Evolutionary conservation across 768 basidiomycete genomes (phyloP).

Genomic region (Russula sp.): DNA sequence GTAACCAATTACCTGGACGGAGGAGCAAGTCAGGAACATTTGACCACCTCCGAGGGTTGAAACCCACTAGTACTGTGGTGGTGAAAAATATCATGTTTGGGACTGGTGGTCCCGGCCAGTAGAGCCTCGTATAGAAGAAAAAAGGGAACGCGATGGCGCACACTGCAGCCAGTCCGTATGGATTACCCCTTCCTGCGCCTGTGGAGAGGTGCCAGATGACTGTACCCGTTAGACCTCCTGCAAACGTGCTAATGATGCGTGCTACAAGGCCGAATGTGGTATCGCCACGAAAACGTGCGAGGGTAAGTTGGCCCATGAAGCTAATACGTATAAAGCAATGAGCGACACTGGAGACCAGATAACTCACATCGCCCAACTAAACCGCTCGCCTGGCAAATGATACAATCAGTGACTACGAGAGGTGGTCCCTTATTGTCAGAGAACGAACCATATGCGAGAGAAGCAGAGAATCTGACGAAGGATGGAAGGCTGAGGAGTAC

Average conservation of each 20-base stretch:
- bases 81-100: constrained; percentile 65
- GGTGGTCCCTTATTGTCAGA: neutral
- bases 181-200: constrained; percentile 51
- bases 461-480: constrained; percentile 48
- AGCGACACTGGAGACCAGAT: neutral
- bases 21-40: neutral
- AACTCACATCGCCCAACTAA: constrained; percentile 68
- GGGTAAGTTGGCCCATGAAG: constrained; percentile 69
- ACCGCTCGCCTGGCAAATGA: constrained; percentile 44
- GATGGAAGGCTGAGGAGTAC: constrained; percentile 55
- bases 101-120: constrained; percentile 69
- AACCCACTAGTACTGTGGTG: constrained; percentile 52
- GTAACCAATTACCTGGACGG: constrained; percentile 61
- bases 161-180: constrained; percentile 66
- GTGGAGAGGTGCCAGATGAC: constrained; percentile 72
- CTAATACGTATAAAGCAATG: constrained; percentile 31
- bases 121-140: constrained; percentile 63
- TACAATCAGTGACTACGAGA: neutral
- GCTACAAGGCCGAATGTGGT: constrained; percentile 61
- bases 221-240: constrained; percentile 57
- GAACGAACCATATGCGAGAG: constrained; percentile 52
- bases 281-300: constrained; percentile 69
- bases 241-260: constrained; percentile 58
- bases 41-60: neutral
- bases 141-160: constrained; percentile 66